phyloP scores from a whole-genome alignment of 2,329 filamentous ascomycete species.

The Pyrenochaeta sp. region DNA sequence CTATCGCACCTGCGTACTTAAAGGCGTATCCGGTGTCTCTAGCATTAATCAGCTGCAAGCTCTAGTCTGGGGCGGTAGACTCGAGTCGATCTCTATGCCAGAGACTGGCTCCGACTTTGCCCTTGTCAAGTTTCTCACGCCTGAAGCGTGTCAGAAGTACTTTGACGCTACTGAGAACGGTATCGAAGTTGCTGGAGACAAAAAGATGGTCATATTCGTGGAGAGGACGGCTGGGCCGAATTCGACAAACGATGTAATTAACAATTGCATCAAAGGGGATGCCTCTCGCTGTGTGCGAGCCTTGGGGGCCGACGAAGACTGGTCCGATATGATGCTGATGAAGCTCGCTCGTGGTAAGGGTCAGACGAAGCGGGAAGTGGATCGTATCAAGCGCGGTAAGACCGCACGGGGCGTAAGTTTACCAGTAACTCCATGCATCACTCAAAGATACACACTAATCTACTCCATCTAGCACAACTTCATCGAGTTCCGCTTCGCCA shows the following conservation, averaged over 20 bases:
- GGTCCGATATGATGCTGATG: conserved; percentile 48
- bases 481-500: conserved; percentile 59
- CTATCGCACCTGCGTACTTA: conserved; percentile 38
- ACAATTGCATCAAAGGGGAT: conserved; percentile 51
- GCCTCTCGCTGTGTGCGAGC: conserved; percentile 58
- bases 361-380: conserved; percentile 51
- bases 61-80: conserved; percentile 49
- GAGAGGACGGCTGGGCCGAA: conserved; percentile 35
- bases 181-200: conserved; percentile 31
- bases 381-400: conserved; percentile 55
- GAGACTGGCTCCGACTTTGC: conserved; percentile 33
- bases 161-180: conserved; percentile 47
- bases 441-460: conserved; percentile 14
- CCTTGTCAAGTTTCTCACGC: conserved; percentile 44
- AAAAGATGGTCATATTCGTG: conserved; percentile 38
- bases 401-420: conserved; percentile 53
- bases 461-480: conserved; percentile 47
- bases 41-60: conserved; percentile 43
- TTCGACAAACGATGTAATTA: conserved; percentile 53
- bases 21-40: conserved; percentile 29
- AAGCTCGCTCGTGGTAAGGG: conserved; percentile 49
- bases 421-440: not conserved
- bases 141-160: conserved; percentile 44
- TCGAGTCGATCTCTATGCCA: conserved; percentile 43
- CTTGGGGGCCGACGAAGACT: conserved; percentile 52